Conservation (phyloP, 306 rosid genomes). For the Quercus suber region DNA sequence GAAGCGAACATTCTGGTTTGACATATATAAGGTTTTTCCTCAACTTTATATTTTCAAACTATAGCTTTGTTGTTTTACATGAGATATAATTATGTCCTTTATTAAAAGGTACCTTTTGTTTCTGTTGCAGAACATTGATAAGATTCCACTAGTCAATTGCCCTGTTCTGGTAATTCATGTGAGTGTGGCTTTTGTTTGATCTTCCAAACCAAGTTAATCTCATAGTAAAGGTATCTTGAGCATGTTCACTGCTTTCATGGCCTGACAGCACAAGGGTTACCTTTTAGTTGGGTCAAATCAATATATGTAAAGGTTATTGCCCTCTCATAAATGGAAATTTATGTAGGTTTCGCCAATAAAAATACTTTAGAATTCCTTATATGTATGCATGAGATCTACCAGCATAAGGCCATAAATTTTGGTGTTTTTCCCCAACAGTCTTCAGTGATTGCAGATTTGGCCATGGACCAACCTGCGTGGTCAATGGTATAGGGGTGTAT, state of each 20-base stretch:
- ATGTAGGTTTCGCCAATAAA: neutral
- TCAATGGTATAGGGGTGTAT: too few species aligned
- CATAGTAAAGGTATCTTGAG: neutral
- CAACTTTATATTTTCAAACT: neutral
- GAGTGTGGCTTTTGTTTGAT: slow-evolving; percentile 21
- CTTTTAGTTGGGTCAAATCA: neutral
- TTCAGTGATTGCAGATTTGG: neutral
- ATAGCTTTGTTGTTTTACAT: neutral
- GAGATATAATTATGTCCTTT: neutral
- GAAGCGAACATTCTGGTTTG: slow-evolving; percentile 67
- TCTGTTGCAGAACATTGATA: slow-evolving; percentile 58
- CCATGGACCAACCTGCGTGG: too few species aligned
- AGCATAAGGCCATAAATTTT: neutral
- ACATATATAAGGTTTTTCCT: slow-evolving; percentile 57
- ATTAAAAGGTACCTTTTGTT: neutral
- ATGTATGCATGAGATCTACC: neutral
- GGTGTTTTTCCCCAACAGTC: neutral
- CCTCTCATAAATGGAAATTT: neutral
- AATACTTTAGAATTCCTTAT: neutral
- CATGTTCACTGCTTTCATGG: neutral
- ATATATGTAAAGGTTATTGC: neutral
- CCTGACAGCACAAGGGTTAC: neutral
- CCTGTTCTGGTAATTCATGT: slow-evolving; percentile 69
- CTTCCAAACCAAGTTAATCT: neutral
- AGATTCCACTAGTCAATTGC: slow-evolving; percentile 50